These are phyloP conservation scores for Phytophthora nicotianae DNA, from an alignment of 352 stramenopile species.

Conservation along the genomic window DNA sequence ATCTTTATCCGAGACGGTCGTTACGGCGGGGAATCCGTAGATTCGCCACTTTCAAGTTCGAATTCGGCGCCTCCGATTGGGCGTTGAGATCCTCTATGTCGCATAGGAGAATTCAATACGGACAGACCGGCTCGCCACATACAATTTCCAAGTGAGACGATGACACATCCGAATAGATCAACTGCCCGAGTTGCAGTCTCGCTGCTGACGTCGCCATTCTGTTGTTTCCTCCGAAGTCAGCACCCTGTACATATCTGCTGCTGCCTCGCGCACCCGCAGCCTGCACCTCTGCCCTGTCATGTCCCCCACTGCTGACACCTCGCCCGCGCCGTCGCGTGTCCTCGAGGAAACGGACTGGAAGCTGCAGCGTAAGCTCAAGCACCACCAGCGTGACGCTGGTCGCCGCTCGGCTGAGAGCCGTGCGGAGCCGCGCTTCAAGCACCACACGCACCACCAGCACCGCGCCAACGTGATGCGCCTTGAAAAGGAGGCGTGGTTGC, in stretches of 20 bases:
- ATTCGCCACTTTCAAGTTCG: slow-evolving; percentile 29
- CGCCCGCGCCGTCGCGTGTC: slow-evolving; percentile 17
- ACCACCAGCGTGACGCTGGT: slow-evolving; percentile 61
- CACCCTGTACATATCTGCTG: slow-evolving; percentile 4
- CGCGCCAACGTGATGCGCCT: slow-evolving; percentile 40
- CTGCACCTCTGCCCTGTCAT: slow-evolving; percentile 15
- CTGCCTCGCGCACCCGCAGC: slow-evolving; percentile 7
- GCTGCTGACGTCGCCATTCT: slow-evolving; percentile 29
- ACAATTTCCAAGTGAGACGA: slow-evolving; percentile 16
- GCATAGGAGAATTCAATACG: slow-evolving; percentile 28
- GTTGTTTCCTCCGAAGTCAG: slow-evolving; percentile 14
- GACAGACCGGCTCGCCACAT: slow-evolving; percentile 15
- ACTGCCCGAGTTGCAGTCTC: slow-evolving; percentile 8
- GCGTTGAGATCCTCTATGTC: slow-evolving; percentile 9
- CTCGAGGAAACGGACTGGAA: slow-evolving; percentile 57
- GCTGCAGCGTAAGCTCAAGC: slow-evolving; percentile 70
- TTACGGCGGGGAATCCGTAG: slow-evolving; percentile 28
- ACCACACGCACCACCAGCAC: slow-evolving; percentile 41
- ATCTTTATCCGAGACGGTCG: slow-evolving; percentile 17
- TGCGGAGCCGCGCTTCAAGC: slow-evolving; percentile 43
- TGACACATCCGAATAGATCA: slow-evolving; percentile 19
- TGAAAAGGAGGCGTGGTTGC: slow-evolving; percentile 47
- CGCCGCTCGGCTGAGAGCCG: slow-evolving; percentile 37
- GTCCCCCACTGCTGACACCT: slow-evolving; percentile 33
- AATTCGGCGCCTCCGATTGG: slow-evolving; percentile 5